Evolutionary conservation across 768 basidiomycete genomes (phyloP).

Genomic region (Tricholoma saponaceum): DNA sequence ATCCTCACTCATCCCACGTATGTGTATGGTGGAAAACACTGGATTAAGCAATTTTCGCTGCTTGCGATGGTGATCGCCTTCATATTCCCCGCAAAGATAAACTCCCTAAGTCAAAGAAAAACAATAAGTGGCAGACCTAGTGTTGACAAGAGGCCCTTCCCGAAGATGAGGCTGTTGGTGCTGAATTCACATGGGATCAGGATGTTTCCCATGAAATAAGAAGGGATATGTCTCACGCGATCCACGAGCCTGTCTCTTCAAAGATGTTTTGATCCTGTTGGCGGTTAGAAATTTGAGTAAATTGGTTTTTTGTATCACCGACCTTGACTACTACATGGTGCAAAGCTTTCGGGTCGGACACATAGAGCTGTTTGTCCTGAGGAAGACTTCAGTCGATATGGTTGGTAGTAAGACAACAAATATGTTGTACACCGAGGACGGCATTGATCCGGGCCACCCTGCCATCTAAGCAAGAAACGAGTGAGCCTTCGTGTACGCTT

Average conservation of each 20-base stretch:
- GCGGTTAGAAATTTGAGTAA: no score
- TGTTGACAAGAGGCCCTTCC: slow-evolving; percentile 3
- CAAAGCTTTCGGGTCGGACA: slow-evolving; percentile 34
- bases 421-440: slow-evolving; percentile 11
- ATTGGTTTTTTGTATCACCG: slow-evolving; percentile 9
- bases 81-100: background rate
- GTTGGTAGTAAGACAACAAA: no score
- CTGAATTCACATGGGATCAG: no score
- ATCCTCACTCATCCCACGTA: slow-evolving; percentile 13
- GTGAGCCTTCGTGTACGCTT: background rate
- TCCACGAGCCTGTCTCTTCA: slow-evolving; percentile 31
- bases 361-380: slow-evolving; percentile 21
- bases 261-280: slow-evolving; percentile 23
- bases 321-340: slow-evolving; percentile 31
- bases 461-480: slow-evolving; percentile 10
- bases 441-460: slow-evolving; percentile 13
- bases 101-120: background rate
- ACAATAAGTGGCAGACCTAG: slow-evolving; percentile 1
- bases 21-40: slow-evolving; percentile 16
- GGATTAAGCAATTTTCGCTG: slow-evolving; percentile 17
- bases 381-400: background rate
- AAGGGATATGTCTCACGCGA: slow-evolving; percentile 21
- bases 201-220: no score
- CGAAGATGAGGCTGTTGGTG: background rate
- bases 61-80: slow-evolving; percentile 13